Base-by-base conservation (phyloP, 805 yeast genomes). In the Saturnispora dispora region DNA sequence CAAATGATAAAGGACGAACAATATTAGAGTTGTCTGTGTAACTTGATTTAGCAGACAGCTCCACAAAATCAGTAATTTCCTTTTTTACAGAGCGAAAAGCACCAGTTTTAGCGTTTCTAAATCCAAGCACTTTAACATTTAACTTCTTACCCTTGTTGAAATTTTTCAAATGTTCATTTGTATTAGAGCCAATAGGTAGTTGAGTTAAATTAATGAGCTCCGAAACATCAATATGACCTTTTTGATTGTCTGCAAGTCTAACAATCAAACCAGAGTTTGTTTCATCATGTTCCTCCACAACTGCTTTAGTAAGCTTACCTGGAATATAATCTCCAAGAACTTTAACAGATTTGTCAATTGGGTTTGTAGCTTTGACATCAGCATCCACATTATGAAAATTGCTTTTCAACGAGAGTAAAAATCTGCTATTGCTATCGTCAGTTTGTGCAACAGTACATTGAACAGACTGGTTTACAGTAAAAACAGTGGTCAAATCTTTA, bases 211-310 rank as follows among this genome's bases (percentile, higher is more conserved):
- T 83, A 2, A 70, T 66, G 39, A 85, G 70, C 66, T 88, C 85
- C 17, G 89, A 77, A 17, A 83, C 72, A 59, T 88, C 95, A 53
- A 90, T 68, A 63, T 95, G 78, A 37, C 95, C 97, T 59, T 79
- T 85, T 54, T 81, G 71, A 62, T 85, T 82, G 53, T 84, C 93
- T 49, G 93, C 89, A 45, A 89, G 71, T 47, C 76, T 76, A 18
- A 90, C 85, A 59, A 82, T 82, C 57, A 90, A 70, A 68, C 87
- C 93, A 5, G 87, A 79, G 33, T 30, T 22, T 13, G 36, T 22
- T 32, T 77, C 79, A 63, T 85, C 86, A 36, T 86, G 75, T 1
- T 82, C 70, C 46, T 75, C 81, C 51, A 90, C 68, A 17, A 63
- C 61, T 39, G 83, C 91, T 54, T 77, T 74, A 8, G 89, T 81